Evolutionary conservation across 2,329 filamentous ascomycete species (phyloP), one percentile per base, ranked within the genome.

Genomic region (Zasmidium cellare): DNA sequence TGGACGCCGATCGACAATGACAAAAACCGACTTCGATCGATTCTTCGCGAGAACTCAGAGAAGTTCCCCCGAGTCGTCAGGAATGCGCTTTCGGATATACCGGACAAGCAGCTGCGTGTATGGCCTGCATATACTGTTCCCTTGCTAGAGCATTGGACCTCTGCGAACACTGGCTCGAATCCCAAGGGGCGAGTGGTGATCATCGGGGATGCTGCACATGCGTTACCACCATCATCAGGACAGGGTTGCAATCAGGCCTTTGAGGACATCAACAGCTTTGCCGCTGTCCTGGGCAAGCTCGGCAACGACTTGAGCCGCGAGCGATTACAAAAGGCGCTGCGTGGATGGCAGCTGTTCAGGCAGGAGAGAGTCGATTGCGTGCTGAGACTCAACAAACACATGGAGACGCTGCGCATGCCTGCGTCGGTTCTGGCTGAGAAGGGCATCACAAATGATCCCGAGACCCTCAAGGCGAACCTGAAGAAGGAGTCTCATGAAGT

Each of bases 1-100:
- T 47, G 51, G 51, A 19, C 19, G 12, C 19, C 41, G 11, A 18
- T 46, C 41, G 51, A 53, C n/a, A 46, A 46, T 3, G 51, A 53
- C 41, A 47, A 53, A 20, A 41, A 53, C 19, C 38, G 18, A 3
- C 51, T 53, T 31, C 51, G 51, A 46, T 38, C 41, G 2, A 53
- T 53, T 38, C 46, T 53, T 20, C 35, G 51, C 22, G 51, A 53
- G 51, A 46, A 53, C 19, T 24, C 51, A 16, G 51, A 53, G 12
- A 28, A 53, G 38, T 53, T 53, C 41, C 44, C 51, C 14, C 38
- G 46, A 9, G 25, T 53, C 38, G 51, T 53, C 11, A 35, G 24
- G 20, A 53, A 46, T 9, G 51, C 51, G 9, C 24, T 52, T 19
- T 18, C 50, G 14, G 35, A 52, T 23, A 52, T 52, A 23, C 28